Evolutionary conservation across 2,329 filamentous ascomycete genomes (phyloP).

Genomic region (Sporothrix curviconia): DNA sequence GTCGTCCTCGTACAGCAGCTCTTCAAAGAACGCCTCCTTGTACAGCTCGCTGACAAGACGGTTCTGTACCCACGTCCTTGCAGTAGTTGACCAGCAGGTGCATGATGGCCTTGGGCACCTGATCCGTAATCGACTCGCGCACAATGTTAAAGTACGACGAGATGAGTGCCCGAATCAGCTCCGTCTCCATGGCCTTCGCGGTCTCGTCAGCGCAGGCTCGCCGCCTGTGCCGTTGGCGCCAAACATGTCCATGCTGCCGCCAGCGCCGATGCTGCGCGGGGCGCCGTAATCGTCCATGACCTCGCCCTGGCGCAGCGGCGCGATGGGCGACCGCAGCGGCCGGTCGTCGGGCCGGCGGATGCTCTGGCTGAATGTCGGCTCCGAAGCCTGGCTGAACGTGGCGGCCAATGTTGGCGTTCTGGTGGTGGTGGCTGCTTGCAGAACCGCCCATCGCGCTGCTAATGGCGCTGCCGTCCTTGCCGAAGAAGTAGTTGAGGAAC

Average conservation of each 20-base stretch:
- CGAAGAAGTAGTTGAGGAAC: slow-evolving; percentile 98
- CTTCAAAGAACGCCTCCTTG: slow-evolving; percentile 82
- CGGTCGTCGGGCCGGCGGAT: slow-evolving; percentile 65
- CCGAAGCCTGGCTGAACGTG: slow-evolving; percentile 73
- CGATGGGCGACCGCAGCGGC: slow-evolving; percentile 44
- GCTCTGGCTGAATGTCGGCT: slow-evolving; percentile 78
- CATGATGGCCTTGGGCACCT: slow-evolving; percentile 98
- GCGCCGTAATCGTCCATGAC: slow-evolving; percentile 11
- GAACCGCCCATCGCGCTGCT: neutral
- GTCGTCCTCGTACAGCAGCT: slow-evolving; percentile 95
- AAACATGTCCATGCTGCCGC: slow-evolving; percentile 15
- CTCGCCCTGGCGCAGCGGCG: slow-evolving; percentile 20
- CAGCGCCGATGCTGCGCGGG: slow-evolving; percentile 5
- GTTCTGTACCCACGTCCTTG: slow-evolving; percentile 96
- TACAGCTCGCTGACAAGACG: slow-evolving; percentile 92
- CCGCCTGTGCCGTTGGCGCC: slow-evolving; percentile 44
- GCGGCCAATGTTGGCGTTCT: slow-evolving; percentile 39
- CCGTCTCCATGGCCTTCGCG: slow-evolving; percentile 95
- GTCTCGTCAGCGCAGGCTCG: slow-evolving; percentile 85
- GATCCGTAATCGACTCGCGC: slow-evolving; percentile 94
- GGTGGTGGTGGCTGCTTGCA: slow-evolving; percentile 25
- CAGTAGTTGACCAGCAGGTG: slow-evolving; percentile 96
- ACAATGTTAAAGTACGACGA: slow-evolving; percentile 99
- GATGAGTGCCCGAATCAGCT: slow-evolving; percentile 92
- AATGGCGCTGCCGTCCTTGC: slow-evolving; percentile 64